Conservation (phyloP, 1,284 basidiomycete species). For the Filobasidium uniguttulatum region DNA sequence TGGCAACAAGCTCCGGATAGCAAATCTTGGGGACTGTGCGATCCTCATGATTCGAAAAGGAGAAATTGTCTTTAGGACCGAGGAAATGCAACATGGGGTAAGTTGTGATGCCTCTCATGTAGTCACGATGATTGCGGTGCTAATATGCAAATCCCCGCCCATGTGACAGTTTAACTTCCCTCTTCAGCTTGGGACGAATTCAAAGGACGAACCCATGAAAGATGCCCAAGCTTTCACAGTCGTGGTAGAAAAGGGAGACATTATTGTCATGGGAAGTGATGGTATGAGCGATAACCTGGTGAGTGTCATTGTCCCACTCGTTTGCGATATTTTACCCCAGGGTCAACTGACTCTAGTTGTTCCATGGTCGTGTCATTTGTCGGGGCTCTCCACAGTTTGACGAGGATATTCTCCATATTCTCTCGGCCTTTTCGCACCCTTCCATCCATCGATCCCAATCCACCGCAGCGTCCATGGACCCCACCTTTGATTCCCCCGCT, state of each 20-base stretch:
- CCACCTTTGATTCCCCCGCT: no score
- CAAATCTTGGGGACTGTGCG: conserved; percentile 86
- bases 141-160: background rate
- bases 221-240: conserved; percentile 62
- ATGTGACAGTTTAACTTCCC: conserved; percentile 68
- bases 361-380: background rate
- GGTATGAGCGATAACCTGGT: conserved; percentile 79
- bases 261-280: conserved; percentile 78
- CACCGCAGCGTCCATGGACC: conserved; percentile 6
- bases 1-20: conserved; percentile 68
- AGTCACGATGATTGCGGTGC: background rate
- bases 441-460: conserved; percentile 8
- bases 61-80: conserved; percentile 67
- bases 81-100: conserved; percentile 84
- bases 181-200: conserved; percentile 59
- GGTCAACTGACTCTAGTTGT: background rate
- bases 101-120: conserved; percentile 23
- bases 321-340: no score
- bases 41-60: conserved; percentile 68
- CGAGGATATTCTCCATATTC: conserved; percentile 81
- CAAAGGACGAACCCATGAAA: conserved; percentile 51
- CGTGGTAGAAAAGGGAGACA: conserved; percentile 69
- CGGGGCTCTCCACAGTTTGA: conserved; percentile 47
- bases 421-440: conserved; percentile 49
- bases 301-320: conserved; percentile 10